Evolutionary conservation across 75 land plant genomes (phyloP), one percentile per base, ranked within the genome.

Genomic region (Picea sitchensis): DNA sequence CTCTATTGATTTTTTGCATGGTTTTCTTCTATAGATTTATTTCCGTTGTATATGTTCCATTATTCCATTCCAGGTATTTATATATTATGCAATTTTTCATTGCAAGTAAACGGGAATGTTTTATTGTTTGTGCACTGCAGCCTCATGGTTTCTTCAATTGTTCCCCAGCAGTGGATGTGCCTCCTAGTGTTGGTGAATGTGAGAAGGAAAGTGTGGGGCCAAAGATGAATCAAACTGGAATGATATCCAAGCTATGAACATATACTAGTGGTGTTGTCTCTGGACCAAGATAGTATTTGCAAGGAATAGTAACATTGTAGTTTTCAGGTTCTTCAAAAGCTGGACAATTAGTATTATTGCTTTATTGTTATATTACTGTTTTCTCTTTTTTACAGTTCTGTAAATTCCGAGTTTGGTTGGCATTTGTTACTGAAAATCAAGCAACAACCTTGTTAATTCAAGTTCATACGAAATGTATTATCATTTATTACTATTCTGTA

Each of bases 141-240:
- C 99, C 99, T 17, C 95, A 95, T 77, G 99, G 99, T 18, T 97
- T 97, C 85, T 97, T 97, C 86, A 97, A 97, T 73, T 93, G 98
- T 87, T 95, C 98, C 8, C 99, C 99, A 5, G 99, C 96, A 23
- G 89, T 95, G 9, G 99, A 97, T 80, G 92, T 97, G 2, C 99
- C 99, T 3, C 99, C 99, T 4, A 91, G 58, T 79, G 23, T 81
- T 0, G 69, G 79, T 38, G 92, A 92, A 14, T 17, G 59, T 11
- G 94, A 90, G 9, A 90, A 89, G 76, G 92, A 91, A 13, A 87
- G 63, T 80, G 87, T 61, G 4, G 76, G 63, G 7, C 15, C 88
- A 12, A 91, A 91, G 80, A 76, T 86, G 14, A 77, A 59, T 47
- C 84, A 80, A 26, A 67, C 54, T 73, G 82, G 68, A 3, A 13